Percentiles rank a stretch among this genome's conserved stretches.
Evolutionary conservation across 129 eudicot species (phyloP).

Genomic region (Centella asiatica): DNA sequence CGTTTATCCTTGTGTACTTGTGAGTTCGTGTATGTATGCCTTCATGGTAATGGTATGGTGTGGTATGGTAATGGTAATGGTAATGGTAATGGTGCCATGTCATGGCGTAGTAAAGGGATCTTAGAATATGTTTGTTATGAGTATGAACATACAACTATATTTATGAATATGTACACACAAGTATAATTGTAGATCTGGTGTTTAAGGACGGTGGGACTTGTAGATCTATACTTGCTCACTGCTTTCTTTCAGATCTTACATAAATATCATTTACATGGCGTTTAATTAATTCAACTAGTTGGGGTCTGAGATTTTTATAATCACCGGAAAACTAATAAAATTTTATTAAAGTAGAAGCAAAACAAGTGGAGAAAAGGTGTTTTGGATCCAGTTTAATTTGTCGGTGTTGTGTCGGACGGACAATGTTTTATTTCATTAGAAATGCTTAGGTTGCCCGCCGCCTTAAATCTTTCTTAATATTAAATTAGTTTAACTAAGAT

Average conservation of each 20-base stretch:
- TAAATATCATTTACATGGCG: too few species aligned
- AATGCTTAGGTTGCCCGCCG: too few species aligned
- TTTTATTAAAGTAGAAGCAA: too few species aligned
- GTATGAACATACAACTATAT: too few species aligned
- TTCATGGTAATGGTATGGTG: too few species aligned
- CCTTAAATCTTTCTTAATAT: background rate
- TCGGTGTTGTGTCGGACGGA: background rate
- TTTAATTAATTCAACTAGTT: background rate
- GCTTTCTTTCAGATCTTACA: conserved; percentile 20
- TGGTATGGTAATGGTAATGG: too few species aligned
- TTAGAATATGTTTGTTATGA: background rate
- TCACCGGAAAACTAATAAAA: background rate
- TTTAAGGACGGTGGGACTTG: conserved; percentile 11
- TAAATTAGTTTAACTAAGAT: too few species aligned
- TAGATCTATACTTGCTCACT: conserved; percentile 32
- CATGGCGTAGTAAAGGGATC: background rate
- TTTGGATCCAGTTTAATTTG: background rate
- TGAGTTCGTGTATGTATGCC: background rate
- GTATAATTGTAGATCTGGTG: conserved; percentile 17
- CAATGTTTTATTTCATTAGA: too few species aligned
- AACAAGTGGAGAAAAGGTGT: background rate
- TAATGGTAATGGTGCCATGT: background rate
- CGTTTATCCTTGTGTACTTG: background rate
- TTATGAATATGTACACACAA: background rate
- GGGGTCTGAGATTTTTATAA: background rate